Base-by-base conservation (phyloP, 2,329 filamentous ascomycete genomes). In the Albifimbria verrucaria region DNA sequence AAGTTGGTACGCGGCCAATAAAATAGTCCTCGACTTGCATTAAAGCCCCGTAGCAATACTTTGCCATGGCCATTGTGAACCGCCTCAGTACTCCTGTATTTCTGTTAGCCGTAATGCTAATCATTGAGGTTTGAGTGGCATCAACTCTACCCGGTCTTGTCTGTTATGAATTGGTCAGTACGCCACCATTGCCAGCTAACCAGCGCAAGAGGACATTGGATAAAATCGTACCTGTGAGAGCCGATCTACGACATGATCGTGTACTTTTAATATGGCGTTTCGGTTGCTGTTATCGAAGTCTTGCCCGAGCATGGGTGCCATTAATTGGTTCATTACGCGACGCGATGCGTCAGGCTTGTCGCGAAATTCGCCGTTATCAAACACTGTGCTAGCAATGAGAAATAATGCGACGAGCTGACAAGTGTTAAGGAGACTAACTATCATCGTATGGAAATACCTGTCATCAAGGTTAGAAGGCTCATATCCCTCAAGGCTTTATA, bases 401-500 rank as follows among this genome's bases (percentile, higher is more conserved):
- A 47, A 5, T 12, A 9, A 3, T 18, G 25, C 17, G 20, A 24
- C 4, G 5, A 7, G 20, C 20, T 17, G 24, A 24, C 39, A 10
- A 10, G 24, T 22, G 15, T 36, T 7, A n/a, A 17, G 21, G 26
- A 4, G 15, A 23, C 57, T 57, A 25, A 59, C 59, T 56, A n/a
- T 61, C 59, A 42, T 61, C 59, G 26, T 53, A 61, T n/a, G 57
- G 59, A 26, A 61, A 61, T 1, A 61, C 57, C 59, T 61, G 18
- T 11, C 7, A 24, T 10, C 28, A 22, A 18, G n/a, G 48, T 39
- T 28, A 51, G n/a, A 49, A 42, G 6, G n/a, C n/a, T n/a, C n/a
- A n/a, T n/a, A n/a, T n/a, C n/a, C n/a, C n/a, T n/a, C n/a, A n/a
- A n/a, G n/a, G n/a, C n/a, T n/a, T n/a, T n/a, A n/a, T n/a, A n/a